phyloP scores from a whole-genome alignment of 202 grass and related monocot genomes.

The Panicum hallii region DNA sequence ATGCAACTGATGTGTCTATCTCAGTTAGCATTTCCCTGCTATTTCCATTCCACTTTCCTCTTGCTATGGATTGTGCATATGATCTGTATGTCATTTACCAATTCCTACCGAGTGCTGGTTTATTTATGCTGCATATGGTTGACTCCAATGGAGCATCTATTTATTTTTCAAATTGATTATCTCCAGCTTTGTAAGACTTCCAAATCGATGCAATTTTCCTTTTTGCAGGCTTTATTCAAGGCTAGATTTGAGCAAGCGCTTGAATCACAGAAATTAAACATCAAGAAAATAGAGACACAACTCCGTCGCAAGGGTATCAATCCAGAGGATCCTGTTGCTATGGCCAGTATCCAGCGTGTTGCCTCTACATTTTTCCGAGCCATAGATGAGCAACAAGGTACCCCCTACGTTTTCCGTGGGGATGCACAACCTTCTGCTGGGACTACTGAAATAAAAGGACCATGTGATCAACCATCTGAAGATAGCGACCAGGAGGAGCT shows the following conservation, averaged over 20 bases:
- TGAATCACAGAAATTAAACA: slow-evolving; percentile 96
- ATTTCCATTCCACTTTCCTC: not conserved
- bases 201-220: slow-evolving; percentile 24
- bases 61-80: slow-evolving; percentile 3
- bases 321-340: slow-evolving; percentile 93
- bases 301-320: slow-evolving; percentile 95
- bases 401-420: slow-evolving; percentile 85
- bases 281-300: slow-evolving; percentile 91
- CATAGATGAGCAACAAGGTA: slow-evolving; percentile 96
- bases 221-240: slow-evolving; percentile 91
- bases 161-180: not conserved
- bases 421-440: slow-evolving; percentile 47
- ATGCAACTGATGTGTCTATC: slow-evolving; percentile 17
- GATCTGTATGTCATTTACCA: not conserved
- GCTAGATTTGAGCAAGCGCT: slow-evolving; percentile 98
- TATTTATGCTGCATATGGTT: slow-evolving; percentile 20
- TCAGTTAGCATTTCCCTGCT: slow-evolving; percentile 2
- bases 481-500: slow-evolving; percentile 99
- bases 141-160: not conserved
- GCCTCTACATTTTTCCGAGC: slow-evolving; percentile 91
- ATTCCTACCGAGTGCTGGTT: slow-evolving; percentile 6
- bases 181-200: not conserved
- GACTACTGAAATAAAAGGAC: slow-evolving; percentile 52
- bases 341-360: slow-evolving; percentile 97
- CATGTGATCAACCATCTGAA: slow-evolving; percentile 57